Evolutionary conservation across 75 land plant species (phyloP), one percentile per base, ranked within the genome.

Genomic region (Selaginella tamariscina): DNA sequence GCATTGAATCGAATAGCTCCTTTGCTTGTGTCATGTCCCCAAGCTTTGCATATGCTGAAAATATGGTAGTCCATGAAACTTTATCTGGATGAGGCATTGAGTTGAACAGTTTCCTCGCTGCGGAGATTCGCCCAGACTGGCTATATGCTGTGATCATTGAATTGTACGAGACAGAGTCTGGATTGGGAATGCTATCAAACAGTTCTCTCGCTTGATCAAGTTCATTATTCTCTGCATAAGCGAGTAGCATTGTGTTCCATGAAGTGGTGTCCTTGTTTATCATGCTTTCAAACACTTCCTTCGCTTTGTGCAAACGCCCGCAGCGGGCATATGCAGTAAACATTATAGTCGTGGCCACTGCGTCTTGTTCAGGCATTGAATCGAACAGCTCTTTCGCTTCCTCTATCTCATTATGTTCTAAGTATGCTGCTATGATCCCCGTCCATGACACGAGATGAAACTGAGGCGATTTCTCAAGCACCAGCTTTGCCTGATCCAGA

Each of bases 1-100:
- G 54, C 69, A 74, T 57, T 30, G 23, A 24, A 15, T 64, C 55
- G 56, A 78, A 78, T 5, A 75, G 27, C 24, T 33, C 20, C 11
- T 62, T 33, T 24, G 66, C 79, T 0, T 49, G 1, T 26, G 33
- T 56, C 1, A 77, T 26, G 54, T 49, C 32, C 8, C 75, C 79
- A 64, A 29, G 56, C 27, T 68, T 68, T 11, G 27, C 56, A 68
- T 77, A 77, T 5, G 11, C 49, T 39, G 49, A 39, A 15, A 39
- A 5, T 5, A 39, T 39, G 11, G 49, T 39, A 39, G 49, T 39
- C 49, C 49, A 39, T 5, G 49, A 39, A 39, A 39, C 15, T 39
- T 5, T 5, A 39, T 39, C 49, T 5, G 49, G 49, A 39, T 39
- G 49, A 39, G 49, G 49, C 49, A 39, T 39, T 5, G 11, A 15